Evolutionary conservation across 2,329 filamentous ascomycete genomes (phyloP).

Genomic region (Blumeria graminis): DNA sequence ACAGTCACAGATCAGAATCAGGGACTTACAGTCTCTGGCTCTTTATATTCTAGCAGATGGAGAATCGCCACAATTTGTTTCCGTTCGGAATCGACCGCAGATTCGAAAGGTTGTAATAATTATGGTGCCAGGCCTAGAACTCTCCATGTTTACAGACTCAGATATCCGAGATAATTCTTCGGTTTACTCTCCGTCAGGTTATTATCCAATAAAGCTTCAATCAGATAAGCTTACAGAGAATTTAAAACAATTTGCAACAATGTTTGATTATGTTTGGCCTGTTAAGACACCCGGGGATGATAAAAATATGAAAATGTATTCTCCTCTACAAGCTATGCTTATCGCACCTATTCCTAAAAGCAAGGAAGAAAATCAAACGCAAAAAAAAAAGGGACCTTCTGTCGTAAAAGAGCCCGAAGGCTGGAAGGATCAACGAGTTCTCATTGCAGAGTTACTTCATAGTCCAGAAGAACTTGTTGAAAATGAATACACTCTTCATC

Average conservation of each 20-base stretch:
- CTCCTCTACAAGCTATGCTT: conserved; percentile 66
- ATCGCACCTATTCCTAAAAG: conserved; percentile 45
- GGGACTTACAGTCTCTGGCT: conserved; percentile 36
- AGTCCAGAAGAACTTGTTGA: conserved; percentile 50
- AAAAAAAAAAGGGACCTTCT: conserved; percentile 24
- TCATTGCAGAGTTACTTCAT: conserved; percentile 59
- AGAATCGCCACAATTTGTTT: conserved; percentile 37
- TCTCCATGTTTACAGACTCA: conserved; percentile 46
- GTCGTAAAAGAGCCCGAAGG: conserved; percentile 36
- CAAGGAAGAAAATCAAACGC: conserved; percentile 34
- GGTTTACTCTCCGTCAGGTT: conserved; percentile 26
- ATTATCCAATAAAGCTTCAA: conserved; percentile 29
- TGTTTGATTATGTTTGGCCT: conserved; percentile 79
- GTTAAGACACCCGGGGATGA: conserved; percentile 72
- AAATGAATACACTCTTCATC: conserved; percentile 69
- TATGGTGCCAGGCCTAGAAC: conserved; percentile 79
- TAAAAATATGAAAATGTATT: conserved; percentile 57
- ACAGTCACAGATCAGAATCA: conserved; percentile 35
- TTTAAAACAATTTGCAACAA: conserved; percentile 45
- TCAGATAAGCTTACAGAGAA: conserved; percentile 26
- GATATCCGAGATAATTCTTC: conserved; percentile 2
- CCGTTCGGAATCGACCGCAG: conserved; percentile 34
- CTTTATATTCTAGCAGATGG: conserved; percentile 45
- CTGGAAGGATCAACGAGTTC: conserved; percentile 53
- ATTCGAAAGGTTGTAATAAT: conserved; percentile 64